Base-by-base conservation (phyloP, 306 rosid genomes). In the Oemleria cerasiformis region DNA sequence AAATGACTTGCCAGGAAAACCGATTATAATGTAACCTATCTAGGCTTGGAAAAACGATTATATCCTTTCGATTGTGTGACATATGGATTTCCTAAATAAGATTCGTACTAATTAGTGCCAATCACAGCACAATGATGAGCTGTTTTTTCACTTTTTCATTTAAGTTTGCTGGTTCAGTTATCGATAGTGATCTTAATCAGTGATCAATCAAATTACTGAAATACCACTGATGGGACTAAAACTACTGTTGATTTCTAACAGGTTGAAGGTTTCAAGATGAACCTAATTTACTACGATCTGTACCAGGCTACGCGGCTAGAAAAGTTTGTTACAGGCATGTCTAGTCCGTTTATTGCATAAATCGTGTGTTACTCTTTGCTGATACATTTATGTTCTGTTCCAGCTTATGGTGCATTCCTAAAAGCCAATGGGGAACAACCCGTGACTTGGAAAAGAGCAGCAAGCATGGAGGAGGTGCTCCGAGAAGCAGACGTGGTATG, bases 231-330 rank as follows among this genome's bases (percentile, higher is more conserved):
- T 63, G 40, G 21, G 36, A 70, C 72, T 71, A 34, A 62, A 69
- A 48, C 23, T 63, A 16, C 59, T 67, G 66, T 63, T 78, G 57
- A 41, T 56, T 21, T 65, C 66, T 54, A 48, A 75, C 83, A 94
- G 99, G 92, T 95, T 77, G 99, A 95, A 88, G 99, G 99, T 75
- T 95, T 95, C 92, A 91, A 95, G 90, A 95, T 95, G 99, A 95
- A 95, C 91, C 84, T 95, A 44, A 89, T 95, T 66, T 95, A 95
- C 89, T 95, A 38, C 19, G 99, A 95, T 83, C 92, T 95, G 67
- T 95, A 95, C 87, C 99, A 95, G 74, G 19, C 99, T 45, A 89
- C 97, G 14, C 79, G 96, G 55, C 92, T 95, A 25, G 99, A 95
- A 71, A 95, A 95, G 87, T 95, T 95, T 64, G 96, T 95, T 50